Evolutionary conservation across 805 yeast species (phyloP).

Genomic region (Yarrowia divulgata): DNA sequence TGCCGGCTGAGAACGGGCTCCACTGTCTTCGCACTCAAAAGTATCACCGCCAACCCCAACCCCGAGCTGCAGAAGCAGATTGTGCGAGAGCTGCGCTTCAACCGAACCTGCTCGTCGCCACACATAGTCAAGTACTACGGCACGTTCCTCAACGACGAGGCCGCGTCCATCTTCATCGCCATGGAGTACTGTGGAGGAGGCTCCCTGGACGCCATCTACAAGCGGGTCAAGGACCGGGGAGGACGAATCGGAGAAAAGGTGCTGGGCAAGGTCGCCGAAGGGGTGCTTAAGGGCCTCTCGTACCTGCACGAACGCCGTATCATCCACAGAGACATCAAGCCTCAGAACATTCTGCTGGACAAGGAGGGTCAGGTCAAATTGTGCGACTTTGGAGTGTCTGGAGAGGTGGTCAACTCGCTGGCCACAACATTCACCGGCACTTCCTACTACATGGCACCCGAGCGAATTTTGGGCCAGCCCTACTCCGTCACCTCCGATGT

Average conservation of each 20-base stretch:
- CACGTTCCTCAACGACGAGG: slow-evolving; percentile 78
- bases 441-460: slow-evolving; percentile 98
- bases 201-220: slow-evolving; percentile 89
- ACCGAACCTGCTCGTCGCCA: slow-evolving; percentile 79
- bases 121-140: slow-evolving; percentile 93
- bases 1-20: slow-evolving; percentile 68
- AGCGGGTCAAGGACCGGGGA: slow-evolving; percentile 71
- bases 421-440: slow-evolving; percentile 98
- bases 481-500: slow-evolving; percentile 95
- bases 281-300: slow-evolving; percentile 82
- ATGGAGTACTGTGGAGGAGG: slow-evolving; percentile 98
- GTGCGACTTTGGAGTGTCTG: slow-evolving; percentile 98
- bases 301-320: slow-evolving; percentile 87
- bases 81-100: slow-evolving; percentile 87
- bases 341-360: slow-evolving; percentile 87
- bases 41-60: slow-evolving; percentile 75
- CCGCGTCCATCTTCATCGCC: slow-evolving; percentile 85
- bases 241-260: slow-evolving; percentile 94
- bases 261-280: slow-evolving; percentile 86
- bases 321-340: slow-evolving; percentile 95
- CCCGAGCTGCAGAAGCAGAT: slow-evolving; percentile 91
- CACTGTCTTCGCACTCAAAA: slow-evolving; percentile 81
- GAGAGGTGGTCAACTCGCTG: slow-evolving; percentile 92
- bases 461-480: slow-evolving; percentile 93
- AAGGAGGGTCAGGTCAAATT: slow-evolving; percentile 81